phyloP scores from a whole-genome alignment of 257 asterid genomes.

The Rhazya stricta region DNA sequence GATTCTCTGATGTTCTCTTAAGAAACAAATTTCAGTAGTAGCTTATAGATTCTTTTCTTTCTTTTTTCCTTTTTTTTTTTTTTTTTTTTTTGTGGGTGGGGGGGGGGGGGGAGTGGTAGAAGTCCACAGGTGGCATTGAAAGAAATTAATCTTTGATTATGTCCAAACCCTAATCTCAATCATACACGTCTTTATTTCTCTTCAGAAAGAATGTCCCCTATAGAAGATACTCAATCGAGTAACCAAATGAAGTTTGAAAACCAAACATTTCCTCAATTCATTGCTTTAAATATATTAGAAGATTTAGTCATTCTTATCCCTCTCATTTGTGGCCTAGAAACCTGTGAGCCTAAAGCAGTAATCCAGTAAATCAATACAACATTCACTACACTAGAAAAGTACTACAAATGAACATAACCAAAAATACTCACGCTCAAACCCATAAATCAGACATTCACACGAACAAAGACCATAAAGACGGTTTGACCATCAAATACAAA shows the following conservation, averaged over 20 bases:
- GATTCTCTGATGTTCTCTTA: background rate
- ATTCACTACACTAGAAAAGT: no score
- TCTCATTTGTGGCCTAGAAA: background rate
- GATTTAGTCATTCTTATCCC: background rate
- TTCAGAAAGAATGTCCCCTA: background rate
- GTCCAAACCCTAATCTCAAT: background rate
- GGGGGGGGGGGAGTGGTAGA: no score
- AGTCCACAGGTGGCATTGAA: background rate
- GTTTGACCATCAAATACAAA: background rate
- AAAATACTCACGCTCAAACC: no score
- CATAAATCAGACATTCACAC: background rate
- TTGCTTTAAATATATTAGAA: background rate
- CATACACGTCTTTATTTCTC: background rate
- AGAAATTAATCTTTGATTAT: background rate
- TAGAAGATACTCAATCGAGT: background rate
- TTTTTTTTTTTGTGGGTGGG: no score
- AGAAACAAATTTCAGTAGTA: background rate
- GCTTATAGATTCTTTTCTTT: background rate
- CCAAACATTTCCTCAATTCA: background rate
- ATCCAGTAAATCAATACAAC: no score
- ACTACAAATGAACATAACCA: no score
- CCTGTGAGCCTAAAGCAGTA: background rate
- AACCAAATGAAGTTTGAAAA: background rate
- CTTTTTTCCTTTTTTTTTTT: no score
- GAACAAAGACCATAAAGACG: background rate